phyloP scores from a whole-genome alignment of 768 basidiomycete species.

The Hemileccinum rubropunctum region DNA sequence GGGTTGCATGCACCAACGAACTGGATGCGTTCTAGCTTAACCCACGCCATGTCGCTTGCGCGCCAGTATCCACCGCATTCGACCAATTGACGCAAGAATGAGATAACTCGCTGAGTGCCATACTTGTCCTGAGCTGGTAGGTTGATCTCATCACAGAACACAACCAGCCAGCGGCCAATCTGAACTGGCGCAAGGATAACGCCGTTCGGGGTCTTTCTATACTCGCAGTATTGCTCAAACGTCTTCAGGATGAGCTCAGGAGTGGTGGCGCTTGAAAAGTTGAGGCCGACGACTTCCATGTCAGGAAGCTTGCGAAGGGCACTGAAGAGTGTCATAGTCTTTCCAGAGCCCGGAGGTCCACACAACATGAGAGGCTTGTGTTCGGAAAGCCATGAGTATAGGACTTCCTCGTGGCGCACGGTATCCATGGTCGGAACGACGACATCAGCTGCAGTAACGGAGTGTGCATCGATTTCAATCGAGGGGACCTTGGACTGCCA shows the following conservation, averaged over 20 bases:
- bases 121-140: constrained; percentile 96
- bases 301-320: constrained; percentile 96
- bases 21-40: constrained; percentile 96
- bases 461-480: constrained; percentile 96
- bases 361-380: constrained; percentile 98
- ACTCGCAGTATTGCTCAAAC: constrained; percentile 99
- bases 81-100: constrained; percentile 95
- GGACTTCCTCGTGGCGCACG: constrained; percentile 95
- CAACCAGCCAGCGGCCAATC: constrained; percentile 96
- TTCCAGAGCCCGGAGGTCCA: constrained; percentile 99
- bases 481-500: constrained; percentile 93
- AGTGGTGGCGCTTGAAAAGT: constrained; percentile 98
- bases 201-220: constrained; percentile 97
- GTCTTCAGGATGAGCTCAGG: constrained; percentile 98
- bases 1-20: constrained; percentile 99
- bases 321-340: constrained; percentile 99
- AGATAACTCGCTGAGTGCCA: constrained; percentile 97
- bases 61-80: constrained; percentile 96
- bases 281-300: constrained; percentile 98
- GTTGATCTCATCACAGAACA: constrained; percentile 99
- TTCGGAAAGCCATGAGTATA: constrained; percentile 98
- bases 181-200: constrained; percentile 91
- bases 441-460: constrained; percentile 92
- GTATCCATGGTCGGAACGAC: constrained; percentile 99
- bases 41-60: constrained; percentile 93